phyloP scores from a whole-genome alignment of 345 rosid species.

The Aquilaria malaccensis region DNA sequence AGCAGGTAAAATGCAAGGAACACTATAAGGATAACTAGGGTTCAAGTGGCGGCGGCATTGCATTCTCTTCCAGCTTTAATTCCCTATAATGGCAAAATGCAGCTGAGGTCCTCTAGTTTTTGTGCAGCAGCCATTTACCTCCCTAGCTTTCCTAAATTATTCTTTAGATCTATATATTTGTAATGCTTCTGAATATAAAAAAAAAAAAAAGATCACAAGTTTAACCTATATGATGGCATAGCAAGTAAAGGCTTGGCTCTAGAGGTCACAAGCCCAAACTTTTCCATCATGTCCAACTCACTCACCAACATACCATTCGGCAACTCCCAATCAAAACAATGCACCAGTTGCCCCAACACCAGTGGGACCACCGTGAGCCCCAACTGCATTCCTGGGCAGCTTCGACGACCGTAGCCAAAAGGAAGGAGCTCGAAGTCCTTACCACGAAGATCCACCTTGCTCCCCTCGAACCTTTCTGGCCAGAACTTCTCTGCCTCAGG shows the following conservation, averaged over 20 bases:
- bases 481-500: constrained; percentile 26
- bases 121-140: too few species aligned
- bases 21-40: too few species aligned
- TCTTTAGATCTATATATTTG: too few species aligned
- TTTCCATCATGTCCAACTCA: constrained; percentile 40
- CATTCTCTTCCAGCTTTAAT: too few species aligned
- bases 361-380: constrained; percentile 24
- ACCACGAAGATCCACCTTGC: constrained; percentile 24
- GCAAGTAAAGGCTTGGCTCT: constrained; percentile 33
- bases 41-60: too few species aligned
- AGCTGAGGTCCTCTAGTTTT: too few species aligned
- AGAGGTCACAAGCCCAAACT: constrained; percentile 23
- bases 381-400: constrained; percentile 39
- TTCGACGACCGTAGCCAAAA: constrained; percentile 37
- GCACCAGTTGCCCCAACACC: constrained; percentile 34
- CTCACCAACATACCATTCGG: constrained; percentile 15
- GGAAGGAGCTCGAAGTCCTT: constrained; percentile 39
- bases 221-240: constrained; percentile 25
- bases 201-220: background rate
- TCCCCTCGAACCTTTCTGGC: constrained; percentile 36
- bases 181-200: too few species aligned
- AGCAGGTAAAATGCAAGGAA: too few species aligned
- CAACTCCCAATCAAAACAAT: constrained; percentile 50
- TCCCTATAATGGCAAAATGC: too few species aligned
- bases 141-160: too few species aligned